Conservation (phyloP, 331 rosid genomes). For the Malus hybrid region DNA sequence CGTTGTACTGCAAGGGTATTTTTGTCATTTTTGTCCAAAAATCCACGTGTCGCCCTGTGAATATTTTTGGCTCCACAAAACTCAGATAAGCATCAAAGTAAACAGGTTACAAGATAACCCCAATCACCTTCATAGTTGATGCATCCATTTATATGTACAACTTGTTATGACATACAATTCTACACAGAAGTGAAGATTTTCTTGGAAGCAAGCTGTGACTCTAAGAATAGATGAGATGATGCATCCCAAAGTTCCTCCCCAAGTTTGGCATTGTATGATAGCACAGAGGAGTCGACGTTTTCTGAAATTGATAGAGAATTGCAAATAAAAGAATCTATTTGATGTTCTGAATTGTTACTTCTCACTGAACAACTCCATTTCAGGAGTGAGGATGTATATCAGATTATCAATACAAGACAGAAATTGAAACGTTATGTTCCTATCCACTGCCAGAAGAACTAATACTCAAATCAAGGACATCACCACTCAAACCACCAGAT, state of each 20-base stretch:
- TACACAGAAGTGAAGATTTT: constrained; percentile 8
- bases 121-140: background rate
- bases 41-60: too few relatives aligned
- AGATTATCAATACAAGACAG: background rate
- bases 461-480: background rate
- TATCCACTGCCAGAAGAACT: background rate
- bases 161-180: background rate
- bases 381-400: background rate
- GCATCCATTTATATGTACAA: background rate
- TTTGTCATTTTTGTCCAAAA: too few relatives aligned
- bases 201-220: constrained; percentile 39
- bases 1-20: too few relatives aligned
- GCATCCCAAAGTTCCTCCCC: constrained; percentile 69
- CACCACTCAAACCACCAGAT: background rate
- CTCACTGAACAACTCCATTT: background rate
- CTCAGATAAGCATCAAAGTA: too few relatives aligned
- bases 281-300: constrained; percentile 55
- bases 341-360: background rate
- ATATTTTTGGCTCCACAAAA: too few relatives aligned
- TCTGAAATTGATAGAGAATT: constrained; percentile 37
- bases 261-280: constrained; percentile 38
- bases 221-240: constrained; percentile 39
- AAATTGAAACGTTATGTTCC: background rate
- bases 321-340: background rate
- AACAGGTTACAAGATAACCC: too few relatives aligned